These are phyloP conservation scores for Komagataella mondaviorum DNA, from an alignment of 805 yeast genomes.

Conservation along the genomic window DNA sequence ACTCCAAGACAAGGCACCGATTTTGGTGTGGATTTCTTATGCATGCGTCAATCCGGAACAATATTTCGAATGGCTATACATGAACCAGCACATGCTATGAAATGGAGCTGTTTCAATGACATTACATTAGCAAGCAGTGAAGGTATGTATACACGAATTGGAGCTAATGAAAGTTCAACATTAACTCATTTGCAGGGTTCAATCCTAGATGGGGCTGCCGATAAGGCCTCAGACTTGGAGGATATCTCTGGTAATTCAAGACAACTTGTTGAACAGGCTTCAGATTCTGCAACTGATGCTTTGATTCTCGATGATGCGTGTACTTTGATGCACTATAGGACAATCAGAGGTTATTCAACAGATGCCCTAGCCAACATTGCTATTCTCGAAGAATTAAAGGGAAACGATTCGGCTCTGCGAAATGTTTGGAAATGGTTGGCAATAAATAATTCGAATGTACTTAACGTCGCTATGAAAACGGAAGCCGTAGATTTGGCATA, in stretches of 20 bases:
- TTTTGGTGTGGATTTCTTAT: conserved; percentile 56
- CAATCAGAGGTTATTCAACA: conserved; percentile 57
- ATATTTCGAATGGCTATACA: conserved; percentile 66
- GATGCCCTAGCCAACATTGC: conserved; percentile 52
- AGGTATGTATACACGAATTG: conserved; percentile 34
- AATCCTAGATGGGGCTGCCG: conserved; percentile 6
- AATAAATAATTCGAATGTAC: conserved; percentile 51
- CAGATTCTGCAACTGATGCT: conserved; percentile 2
- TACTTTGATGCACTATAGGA: conserved; percentile 56
- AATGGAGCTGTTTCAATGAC: conserved; percentile 59
- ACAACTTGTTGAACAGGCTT: neutral
- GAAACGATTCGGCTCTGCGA: conserved; percentile 42
- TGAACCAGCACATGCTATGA: conserved; percentile 49
- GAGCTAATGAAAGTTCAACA: neutral
- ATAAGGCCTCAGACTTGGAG: conserved; percentile 1
- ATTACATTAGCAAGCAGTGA: conserved; percentile 44
- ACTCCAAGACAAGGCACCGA: conserved; percentile 35
- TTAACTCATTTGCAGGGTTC: conserved; percentile 15
- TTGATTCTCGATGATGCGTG: conserved; percentile 57
- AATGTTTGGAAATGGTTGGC: conserved; percentile 91
- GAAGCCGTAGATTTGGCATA: conserved; percentile 70
- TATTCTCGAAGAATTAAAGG: conserved; percentile 38
- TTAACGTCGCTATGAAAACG: conserved; percentile 52
- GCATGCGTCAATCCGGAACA: conserved; percentile 87
- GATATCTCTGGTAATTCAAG: conserved; percentile 1